A percentile compares a stretch with the other conserved stretches of the same genome.
Evolutionary conservation across 23 red algal species (phyloP).

Genomic region (Chondrus crispus): DNA sequence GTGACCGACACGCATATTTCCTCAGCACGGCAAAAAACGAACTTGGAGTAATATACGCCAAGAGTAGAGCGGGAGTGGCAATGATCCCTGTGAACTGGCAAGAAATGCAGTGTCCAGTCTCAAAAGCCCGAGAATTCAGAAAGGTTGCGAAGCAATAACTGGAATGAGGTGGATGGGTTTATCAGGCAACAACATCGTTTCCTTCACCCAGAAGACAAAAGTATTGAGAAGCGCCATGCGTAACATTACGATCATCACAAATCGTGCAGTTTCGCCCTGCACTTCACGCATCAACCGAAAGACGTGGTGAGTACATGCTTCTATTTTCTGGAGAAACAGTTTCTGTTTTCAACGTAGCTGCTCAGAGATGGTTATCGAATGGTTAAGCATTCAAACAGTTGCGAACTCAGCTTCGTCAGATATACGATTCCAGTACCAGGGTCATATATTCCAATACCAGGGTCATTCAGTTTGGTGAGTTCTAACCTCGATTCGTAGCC

Average conservation of each 20-base stretch:
- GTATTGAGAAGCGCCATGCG: background rate
- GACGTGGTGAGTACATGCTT: too few relatives aligned
- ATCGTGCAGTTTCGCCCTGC: background rate
- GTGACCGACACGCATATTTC: constrained; percentile 53
- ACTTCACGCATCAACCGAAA: background rate
- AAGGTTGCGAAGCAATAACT: constrained; percentile 51
- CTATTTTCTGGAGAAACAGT: too few relatives aligned
- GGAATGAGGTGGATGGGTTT: background rate
- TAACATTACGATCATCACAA: background rate
- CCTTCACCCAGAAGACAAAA: background rate
- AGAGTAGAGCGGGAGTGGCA: constrained; percentile 27
- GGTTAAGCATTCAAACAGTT: too few relatives aligned
- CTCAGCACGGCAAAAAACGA: constrained; percentile 54
- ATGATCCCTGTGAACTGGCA: constrained; percentile 60
- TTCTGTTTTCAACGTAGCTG: too few relatives aligned
- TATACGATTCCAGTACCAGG: too few relatives aligned
- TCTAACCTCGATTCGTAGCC: too few relatives aligned
- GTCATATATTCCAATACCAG: too few relatives aligned
- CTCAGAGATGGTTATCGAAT: too few relatives aligned
- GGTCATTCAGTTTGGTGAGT: too few relatives aligned
- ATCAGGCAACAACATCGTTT: background rate
- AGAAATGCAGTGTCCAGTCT: constrained; percentile 51
- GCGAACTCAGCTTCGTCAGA: too few relatives aligned
- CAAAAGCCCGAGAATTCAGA: constrained; percentile 29
- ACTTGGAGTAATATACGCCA: constrained; percentile 59